These are phyloP conservation scores for Ustilago esculenta DNA, from an alignment of 1,284 basidiomycete species.

Conservation along the genomic window DNA sequence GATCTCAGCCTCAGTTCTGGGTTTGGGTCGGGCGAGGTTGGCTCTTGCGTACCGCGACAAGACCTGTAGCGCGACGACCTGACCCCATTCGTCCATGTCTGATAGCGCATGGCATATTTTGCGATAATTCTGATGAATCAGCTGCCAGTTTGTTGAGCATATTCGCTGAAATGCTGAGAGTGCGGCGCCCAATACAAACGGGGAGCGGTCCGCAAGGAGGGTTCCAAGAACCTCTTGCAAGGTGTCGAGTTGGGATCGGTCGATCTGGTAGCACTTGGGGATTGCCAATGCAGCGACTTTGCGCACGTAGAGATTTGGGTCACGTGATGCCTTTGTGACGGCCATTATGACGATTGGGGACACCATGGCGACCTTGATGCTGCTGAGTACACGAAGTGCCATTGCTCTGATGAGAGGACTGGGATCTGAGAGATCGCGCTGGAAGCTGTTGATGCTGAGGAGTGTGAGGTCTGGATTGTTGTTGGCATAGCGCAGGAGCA, in stretches of 20 bases:
- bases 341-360: slow-evolving; percentile 85
- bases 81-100: slow-evolving; percentile 97
- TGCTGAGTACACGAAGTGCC: slow-evolving; percentile 91
- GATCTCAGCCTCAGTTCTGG: not conserved
- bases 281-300: slow-evolving; percentile 90
- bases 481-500: slow-evolving; percentile 86
- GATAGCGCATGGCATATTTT: slow-evolving; percentile 83
- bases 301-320: slow-evolving; percentile 91
- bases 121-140: slow-evolving; percentile 88
- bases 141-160: slow-evolving; percentile 70
- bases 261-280: slow-evolving; percentile 77
- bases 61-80: slow-evolving; percentile 81
- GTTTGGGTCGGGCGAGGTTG: slow-evolving; percentile 31
- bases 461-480: slow-evolving; percentile 84
- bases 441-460: slow-evolving; percentile 97
- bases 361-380: slow-evolving; percentile 87
- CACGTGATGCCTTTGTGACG: slow-evolving; percentile 87
- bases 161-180: slow-evolving; percentile 76
- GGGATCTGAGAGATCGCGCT: slow-evolving; percentile 90
- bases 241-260: slow-evolving; percentile 74
- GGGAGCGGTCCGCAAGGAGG: slow-evolving; percentile 82
- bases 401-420: slow-evolving; percentile 88
- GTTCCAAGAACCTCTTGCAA: slow-evolving; percentile 79
- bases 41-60: slow-evolving; percentile 83
- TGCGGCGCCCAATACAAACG: slow-evolving; percentile 86